Percentiles rank a stretch among this genome's conserved stretches.
These are phyloP conservation scores for Microbotryomycetes sp. DNA, from an alignment of 1,284 basidiomycete genomes.

Conservation along the genomic window DNA sequence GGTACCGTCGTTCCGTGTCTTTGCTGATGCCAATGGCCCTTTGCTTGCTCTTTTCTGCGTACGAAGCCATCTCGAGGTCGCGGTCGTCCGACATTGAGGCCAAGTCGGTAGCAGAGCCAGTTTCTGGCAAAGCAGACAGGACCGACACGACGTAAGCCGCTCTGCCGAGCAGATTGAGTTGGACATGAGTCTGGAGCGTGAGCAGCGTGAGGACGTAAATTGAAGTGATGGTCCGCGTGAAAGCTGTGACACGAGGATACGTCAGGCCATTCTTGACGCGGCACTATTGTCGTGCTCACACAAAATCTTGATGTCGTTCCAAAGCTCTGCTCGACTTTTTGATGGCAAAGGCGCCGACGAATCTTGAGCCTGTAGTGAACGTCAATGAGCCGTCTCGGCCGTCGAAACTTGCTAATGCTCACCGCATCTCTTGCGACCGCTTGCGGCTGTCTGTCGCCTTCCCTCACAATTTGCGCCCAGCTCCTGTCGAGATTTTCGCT, in stretches of 20 bases:
- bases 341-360: conserved; percentile 33
- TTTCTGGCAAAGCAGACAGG: conserved; percentile 33
- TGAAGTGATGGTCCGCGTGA: conserved; percentile 75
- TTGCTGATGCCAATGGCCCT: conserved; percentile 39
- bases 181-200: conserved; percentile 69
- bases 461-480: background rate
- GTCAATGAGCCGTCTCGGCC: background rate
- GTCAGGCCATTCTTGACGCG: background rate
- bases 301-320: conserved; percentile 73
- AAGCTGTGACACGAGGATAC: conserved; percentile 48
- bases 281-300: conserved; percentile 47
- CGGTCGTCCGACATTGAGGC: conserved; percentile 13
- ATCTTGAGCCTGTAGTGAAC: background rate
- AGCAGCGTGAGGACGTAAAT: conserved; percentile 75
- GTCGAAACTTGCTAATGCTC: background rate
- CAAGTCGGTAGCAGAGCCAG: background rate
- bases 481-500: background rate
- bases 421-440: background rate
- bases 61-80: conserved; percentile 31
- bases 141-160: conserved; percentile 69
- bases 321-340: conserved; percentile 60
- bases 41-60: conserved; percentile 41
- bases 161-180: conserved; percentile 75
- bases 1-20: conserved; percentile 64
- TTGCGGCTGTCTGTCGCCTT: background rate